Conservation (phyloP, 139 green algal species). For the Chlamydomonas schloesseri region DNA sequence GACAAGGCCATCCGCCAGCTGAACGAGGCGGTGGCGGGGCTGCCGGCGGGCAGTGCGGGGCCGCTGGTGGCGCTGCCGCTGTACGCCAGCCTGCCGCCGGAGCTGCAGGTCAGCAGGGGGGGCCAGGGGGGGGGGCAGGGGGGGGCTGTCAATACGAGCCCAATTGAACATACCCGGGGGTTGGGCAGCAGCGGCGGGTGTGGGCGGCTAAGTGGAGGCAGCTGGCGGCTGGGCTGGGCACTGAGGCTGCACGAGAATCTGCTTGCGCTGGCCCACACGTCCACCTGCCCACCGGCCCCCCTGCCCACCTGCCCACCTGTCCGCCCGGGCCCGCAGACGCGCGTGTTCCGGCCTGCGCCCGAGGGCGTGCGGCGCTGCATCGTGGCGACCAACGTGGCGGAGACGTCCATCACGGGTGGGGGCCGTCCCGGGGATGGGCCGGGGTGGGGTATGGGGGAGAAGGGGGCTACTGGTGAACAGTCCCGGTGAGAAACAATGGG, state of each 20-base stretch:
- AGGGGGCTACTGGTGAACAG: neutral
- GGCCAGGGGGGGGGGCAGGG: slow-evolving; percentile 73
- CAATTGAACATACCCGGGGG: too few relatives aligned
- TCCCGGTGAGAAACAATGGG: too few relatives aligned
- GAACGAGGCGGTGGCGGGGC: slow-evolving; percentile 63
- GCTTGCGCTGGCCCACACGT: too few relatives aligned
- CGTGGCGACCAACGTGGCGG: slow-evolving; percentile 97
- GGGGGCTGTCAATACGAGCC: neutral
- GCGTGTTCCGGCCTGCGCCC: slow-evolving; percentile 85
- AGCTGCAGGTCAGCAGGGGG: slow-evolving; percentile 86
- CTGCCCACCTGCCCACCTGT: neutral
- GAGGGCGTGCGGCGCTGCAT: slow-evolving; percentile 85
- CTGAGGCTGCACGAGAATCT: too few relatives aligned
- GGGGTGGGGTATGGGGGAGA: too few relatives aligned
- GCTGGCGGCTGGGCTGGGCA: too few relatives aligned
- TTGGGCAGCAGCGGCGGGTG: neutral
- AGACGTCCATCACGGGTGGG: slow-evolving; percentile 94
- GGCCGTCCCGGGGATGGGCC: too few relatives aligned
- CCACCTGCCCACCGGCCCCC: neutral
- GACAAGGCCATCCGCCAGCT: slow-evolving; percentile 75
- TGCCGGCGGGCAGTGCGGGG: slow-evolving; percentile 67
- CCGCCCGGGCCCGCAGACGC: slow-evolving; percentile 55
- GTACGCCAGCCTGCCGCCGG: slow-evolving; percentile 91
- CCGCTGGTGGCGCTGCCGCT: slow-evolving; percentile 91
- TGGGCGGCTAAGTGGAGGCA: neutral